Conservation (phyloP, 23 red algal species). For the Porphyridium purpureum region DNA sequence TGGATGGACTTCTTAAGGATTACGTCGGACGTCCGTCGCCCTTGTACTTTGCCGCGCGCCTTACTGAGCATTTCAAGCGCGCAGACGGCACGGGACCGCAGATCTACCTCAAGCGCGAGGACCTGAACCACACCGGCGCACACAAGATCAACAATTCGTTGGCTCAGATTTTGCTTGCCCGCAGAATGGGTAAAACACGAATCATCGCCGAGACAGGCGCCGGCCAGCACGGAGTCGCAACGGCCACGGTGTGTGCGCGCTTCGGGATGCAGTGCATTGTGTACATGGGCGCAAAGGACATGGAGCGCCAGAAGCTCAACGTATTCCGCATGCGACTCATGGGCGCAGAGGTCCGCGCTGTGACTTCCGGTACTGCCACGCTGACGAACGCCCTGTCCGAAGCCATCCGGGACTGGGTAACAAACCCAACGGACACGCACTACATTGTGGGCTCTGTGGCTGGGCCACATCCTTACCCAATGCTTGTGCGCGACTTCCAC, state of each 20-base stretch:
- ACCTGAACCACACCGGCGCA: conserved; percentile 94
- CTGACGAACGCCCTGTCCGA: conserved; percentile 84
- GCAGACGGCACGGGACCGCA: conserved; percentile 71
- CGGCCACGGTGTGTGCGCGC: conserved; percentile 98
- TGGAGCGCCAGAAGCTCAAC: conserved; percentile 94
- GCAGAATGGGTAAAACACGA: conserved; percentile 72
- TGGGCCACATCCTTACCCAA: conserved; percentile 94
- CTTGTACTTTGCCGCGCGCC: conserved; percentile 91
- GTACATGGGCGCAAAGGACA: conserved; percentile 95
- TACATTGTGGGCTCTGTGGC: conserved; percentile 97
- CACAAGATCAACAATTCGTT: conserved; percentile 99
- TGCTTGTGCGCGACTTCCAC: conserved; percentile 96
- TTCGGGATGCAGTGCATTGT: conserved; percentile 97
- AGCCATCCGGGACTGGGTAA: conserved; percentile 99
- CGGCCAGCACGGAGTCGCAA: conserved; percentile 97
- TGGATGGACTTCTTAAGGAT: conserved; percentile 43
- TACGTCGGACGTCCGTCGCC: conserved; percentile 85
- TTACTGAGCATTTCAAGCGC: conserved; percentile 56
- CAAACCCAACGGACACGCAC: conserved; percentile 79
- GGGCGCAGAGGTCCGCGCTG: conserved; percentile 74
- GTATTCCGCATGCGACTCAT: conserved; percentile 98
- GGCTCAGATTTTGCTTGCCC: conserved; percentile 72
- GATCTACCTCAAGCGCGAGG: conserved; percentile 92
- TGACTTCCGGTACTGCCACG: conserved; percentile 70
- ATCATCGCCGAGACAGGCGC: conserved; percentile 99